Evolutionary conservation across 345 rosid species (phyloP), one percentile per base, ranked within the genome.

Genomic region (Melaleuca alternifolia): DNA sequence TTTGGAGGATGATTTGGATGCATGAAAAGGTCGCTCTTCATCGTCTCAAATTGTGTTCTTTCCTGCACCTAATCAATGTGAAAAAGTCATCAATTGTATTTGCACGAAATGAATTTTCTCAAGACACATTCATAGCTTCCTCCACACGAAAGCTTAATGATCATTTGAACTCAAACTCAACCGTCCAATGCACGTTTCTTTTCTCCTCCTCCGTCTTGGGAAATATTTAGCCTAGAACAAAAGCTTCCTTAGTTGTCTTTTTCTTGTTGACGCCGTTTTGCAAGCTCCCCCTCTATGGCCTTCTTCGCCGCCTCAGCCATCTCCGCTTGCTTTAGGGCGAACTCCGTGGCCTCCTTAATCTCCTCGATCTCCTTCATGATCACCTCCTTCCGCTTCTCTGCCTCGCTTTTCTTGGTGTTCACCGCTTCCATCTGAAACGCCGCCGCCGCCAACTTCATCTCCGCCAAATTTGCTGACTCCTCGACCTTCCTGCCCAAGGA

Each of bases 281-380:
- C 83, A 85, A 97, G 96, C 86, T 97, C 98, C 46, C 86, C 92
- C 83, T 95, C 94, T 11, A 97, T 91, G 54, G 89, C 91, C 28
- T 50, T 91, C 89, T 93, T 92, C 7, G 98, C 99, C 1, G 97
- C 93, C 86, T 94, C 95, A 10, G 99, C 95, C 83, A 87, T 88
- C 76, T 94, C 94, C 23, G 95, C 95, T 46, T 97, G 92, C 89
- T 89, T 95, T 89, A 94, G 85, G 53, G 99, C 99, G 75, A 93
- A 51, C 3, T 93, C 98, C 4, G 94, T 96, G 13, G 96, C 98
- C 13, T 90, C 89, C 52, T 94, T 89, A 85, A 96, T 93, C 89
- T 95, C 96, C 89, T 92, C 93, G 3, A 94, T 89, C 10, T 94
- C 94, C 87, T 91, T 91, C 85, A 93, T 75, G 53, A 86, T 91